These are phyloP conservation scores for Penicillium corylophilum DNA, from an alignment of 2,329 filamentous ascomycete species.

Conservation along the genomic window DNA sequence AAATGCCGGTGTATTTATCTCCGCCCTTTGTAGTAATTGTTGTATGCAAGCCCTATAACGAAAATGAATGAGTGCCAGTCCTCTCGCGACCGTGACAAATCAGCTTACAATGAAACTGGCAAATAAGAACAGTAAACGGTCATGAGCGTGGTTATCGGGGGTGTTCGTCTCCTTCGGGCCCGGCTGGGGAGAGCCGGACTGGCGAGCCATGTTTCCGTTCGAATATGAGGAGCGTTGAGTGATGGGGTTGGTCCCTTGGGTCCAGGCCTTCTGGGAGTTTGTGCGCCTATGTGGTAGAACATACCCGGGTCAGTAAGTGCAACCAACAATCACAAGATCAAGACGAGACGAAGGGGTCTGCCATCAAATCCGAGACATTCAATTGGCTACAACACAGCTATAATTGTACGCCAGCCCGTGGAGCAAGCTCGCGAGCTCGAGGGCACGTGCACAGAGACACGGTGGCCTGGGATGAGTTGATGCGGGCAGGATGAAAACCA, in stretches of 20 bases:
- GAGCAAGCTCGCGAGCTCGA: conserved; percentile 10
- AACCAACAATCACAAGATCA: conserved; percentile 5
- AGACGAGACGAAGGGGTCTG: neutral
- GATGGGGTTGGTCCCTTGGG: conserved; percentile 60
- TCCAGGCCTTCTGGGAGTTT: conserved; percentile 61
- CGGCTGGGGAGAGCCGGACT: conserved; percentile 39
- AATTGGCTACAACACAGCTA: conserved; percentile 19
- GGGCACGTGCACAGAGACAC: conserved; percentile 15
- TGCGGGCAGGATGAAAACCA: conserved; percentile 4
- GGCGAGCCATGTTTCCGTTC: conserved; percentile 54
- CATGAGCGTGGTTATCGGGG: conserved; percentile 59
- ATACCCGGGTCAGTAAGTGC: conserved; percentile 22
- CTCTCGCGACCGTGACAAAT: conserved; percentile 5
- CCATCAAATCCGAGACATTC: conserved; percentile 8
- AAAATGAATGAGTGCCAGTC: conserved; percentile 16
- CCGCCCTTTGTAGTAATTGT: conserved; percentile 60
- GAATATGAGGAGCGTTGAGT: conserved; percentile 55
- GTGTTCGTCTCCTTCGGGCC: conserved; percentile 51
- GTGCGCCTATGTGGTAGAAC: conserved; percentile 44
- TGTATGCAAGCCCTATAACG: conserved; percentile 53
- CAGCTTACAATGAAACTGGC: conserved; percentile 58
- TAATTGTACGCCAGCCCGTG: conserved; percentile 12
- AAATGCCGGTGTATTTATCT: conserved; percentile 61
- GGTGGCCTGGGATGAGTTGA: conserved; percentile 1
- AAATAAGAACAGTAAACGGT: conserved; percentile 59